Conservation (phyloP, 2,329 filamentous ascomycete species). For the Penicillium palitans region DNA sequence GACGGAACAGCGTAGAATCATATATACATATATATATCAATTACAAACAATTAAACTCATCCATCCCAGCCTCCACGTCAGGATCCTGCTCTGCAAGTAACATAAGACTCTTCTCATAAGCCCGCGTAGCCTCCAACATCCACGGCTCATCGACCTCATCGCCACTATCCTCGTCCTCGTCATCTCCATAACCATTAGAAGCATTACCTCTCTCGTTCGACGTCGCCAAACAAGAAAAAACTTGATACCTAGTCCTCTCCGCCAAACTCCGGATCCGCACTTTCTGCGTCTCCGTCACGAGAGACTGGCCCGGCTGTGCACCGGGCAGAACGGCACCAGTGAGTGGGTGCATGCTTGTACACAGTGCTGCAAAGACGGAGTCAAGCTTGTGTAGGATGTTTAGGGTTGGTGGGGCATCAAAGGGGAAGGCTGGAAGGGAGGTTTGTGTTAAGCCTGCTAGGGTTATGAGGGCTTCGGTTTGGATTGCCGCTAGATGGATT, state of each 20-base stretch:
- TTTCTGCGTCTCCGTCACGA: constrained; percentile 75
- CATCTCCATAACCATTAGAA: constrained; percentile 31
- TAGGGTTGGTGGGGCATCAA: constrained; percentile 68
- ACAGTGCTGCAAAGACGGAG: constrained; percentile 78
- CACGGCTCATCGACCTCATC: constrained; percentile 47
- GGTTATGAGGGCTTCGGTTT: constrained; percentile 80
- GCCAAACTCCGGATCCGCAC: constrained; percentile 81
- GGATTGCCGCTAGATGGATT: constrained; percentile 62
- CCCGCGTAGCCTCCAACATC: constrained; percentile 69
- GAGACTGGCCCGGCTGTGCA: constrained; percentile 59
- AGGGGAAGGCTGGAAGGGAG: constrained; percentile 71
- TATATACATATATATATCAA: neutral
- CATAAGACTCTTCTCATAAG: constrained; percentile 79
- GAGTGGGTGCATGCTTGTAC: constrained; percentile 63
- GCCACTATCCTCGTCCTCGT: constrained; percentile 49
- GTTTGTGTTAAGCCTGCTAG: constrained; percentile 71
- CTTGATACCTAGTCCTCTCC: constrained; percentile 62
- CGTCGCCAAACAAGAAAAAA: constrained; percentile 14
- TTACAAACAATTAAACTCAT: constrained; percentile 23
- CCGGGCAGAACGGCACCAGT: constrained; percentile 68
- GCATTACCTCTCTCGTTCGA: constrained; percentile 23
- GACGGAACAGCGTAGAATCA: neutral
- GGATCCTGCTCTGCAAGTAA: constrained; percentile 61
- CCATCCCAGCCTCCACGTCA: constrained; percentile 13
- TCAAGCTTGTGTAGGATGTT: constrained; percentile 75